Percentiles rank a stretch among this genome's conserved stretches.
These are phyloP conservation scores for Nannizziopsis arthrosporioides DNA, from an alignment of 2,329 filamentous ascomycete genomes.

Conservation along the genomic window DNA sequence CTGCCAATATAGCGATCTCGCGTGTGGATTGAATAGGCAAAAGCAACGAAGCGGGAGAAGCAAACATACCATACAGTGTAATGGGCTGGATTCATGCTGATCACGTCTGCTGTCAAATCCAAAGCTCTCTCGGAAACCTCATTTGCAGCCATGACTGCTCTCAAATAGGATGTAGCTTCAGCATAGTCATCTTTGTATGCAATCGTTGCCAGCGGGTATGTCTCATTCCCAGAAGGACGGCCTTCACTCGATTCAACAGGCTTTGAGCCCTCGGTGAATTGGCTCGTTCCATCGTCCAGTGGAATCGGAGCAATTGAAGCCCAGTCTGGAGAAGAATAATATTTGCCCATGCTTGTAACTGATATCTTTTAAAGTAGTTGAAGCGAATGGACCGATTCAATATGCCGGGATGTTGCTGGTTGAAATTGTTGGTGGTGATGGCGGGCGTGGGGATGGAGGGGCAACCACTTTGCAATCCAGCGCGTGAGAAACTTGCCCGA, in stretches of 20 bases:
- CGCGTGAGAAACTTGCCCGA: no score
- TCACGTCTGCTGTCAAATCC: constrained; percentile 75
- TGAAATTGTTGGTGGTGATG: no score
- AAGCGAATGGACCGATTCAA: no score
- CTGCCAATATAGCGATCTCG: no score
- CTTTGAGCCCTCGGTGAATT: constrained; percentile 5
- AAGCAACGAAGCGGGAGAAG: not conserved
- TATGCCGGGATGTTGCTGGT: no score
- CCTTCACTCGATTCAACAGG: no score
- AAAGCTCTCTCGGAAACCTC: constrained; percentile 72
- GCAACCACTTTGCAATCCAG: no score
- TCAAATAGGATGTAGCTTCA: constrained; percentile 85
- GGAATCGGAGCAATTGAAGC: constrained; percentile 69
- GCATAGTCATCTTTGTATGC: constrained; percentile 82
- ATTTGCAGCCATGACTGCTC: constrained; percentile 80
- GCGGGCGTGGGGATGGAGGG: no score
- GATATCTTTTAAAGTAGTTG: no score
- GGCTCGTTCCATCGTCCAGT: constrained; percentile 56
- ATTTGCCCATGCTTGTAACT: constrained; percentile 22
- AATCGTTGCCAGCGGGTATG: constrained; percentile 73
- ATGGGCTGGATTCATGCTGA: constrained; percentile 86
- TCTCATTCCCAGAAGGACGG: not conserved
- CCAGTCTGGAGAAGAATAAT: constrained; percentile 60
- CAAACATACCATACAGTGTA: constrained; percentile 76
- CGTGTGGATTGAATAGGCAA: no score